Evolutionary conservation across 257 asterid species (phyloP), one percentile per base, ranked within the genome.

Genomic region (Solanum sitiens): DNA sequence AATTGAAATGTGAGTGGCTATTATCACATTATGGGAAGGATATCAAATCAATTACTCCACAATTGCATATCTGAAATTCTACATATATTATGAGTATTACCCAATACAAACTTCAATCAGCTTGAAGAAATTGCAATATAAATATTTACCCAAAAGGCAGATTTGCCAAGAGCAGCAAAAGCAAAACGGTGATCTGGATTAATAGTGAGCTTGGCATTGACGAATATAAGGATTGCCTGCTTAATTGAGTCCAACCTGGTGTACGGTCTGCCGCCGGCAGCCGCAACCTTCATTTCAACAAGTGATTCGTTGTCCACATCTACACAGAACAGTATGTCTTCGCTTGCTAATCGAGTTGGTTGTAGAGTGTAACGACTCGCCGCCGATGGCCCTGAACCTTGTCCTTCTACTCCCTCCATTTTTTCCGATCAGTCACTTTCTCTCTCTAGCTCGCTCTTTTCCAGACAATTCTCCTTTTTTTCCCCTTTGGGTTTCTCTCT

Each of bases 101-200:
- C 37, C 35, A 42, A 79, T 9, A 44, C 63, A 44, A 77, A 45
- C 3, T 44, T 45, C 84, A 44, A 79, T 25, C 61, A 76, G 61
- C 65, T 75, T n/a, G 72, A 65, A 65, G 33, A 65, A 65, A 65
- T 65, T 65, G 30, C 33, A 11, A 32, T n/a, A 65, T 11, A 65
- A 5, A 65, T 2, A 65, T 35, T 73, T 73, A 68, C 99, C 98
- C 98, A 94, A 73, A 88, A 90, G 87, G 93, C 91, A 13, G 98
- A 88, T 90, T 97, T 95, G 61, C 94, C 91, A 35, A 97, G 92
- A 59, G 93, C 93, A 16, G 92, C 72, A 91, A 93, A 95, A 83
- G 98, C 98, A 83, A 95, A 97, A n/a, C 99, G 99, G 61, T 97
- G 98, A 86, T 97, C 98, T 53, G 98, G 87, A 86, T 92, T 95